A percentile compares a stretch with the other conserved stretches of the same genome.
Conservation (phyloP, 441 rosid genomes). For the Adansonia gregorii region DNA sequence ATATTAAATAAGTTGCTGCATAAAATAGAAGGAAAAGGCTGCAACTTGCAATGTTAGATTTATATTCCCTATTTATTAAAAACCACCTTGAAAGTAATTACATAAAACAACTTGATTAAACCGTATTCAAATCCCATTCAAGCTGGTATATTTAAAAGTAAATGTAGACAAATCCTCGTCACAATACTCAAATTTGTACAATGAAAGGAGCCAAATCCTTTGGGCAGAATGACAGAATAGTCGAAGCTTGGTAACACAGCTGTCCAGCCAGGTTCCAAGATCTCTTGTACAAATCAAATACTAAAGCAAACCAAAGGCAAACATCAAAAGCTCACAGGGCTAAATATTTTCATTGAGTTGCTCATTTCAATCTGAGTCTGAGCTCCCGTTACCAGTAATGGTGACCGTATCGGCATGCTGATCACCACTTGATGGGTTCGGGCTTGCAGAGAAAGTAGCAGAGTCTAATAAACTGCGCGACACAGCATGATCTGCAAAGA, state of each 20-base stretch:
- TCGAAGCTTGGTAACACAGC: background rate
- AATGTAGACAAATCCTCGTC: no score
- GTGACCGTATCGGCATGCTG: background rate
- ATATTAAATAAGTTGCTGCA: no score
- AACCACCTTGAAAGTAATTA: no score
- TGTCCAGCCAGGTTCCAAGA: conserved; percentile 11
- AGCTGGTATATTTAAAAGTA: no score
- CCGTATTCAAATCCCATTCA: no score
- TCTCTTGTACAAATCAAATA: conserved; percentile 1
- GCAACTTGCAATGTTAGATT: no score
- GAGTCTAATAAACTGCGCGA: background rate
- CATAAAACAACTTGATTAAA: no score
- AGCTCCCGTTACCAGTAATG: background rate
- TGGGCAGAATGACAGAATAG: background rate
- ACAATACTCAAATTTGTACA: background rate
- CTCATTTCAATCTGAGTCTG: conserved; percentile 4
- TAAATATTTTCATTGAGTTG: conserved; percentile 3
- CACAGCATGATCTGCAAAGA: conserved; percentile 23
- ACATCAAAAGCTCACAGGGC: background rate
- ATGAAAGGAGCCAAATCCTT: background rate
- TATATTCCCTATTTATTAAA: no score
- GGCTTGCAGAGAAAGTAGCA: background rate
- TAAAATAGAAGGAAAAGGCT: no score
- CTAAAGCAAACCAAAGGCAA: background rate
- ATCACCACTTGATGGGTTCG: conserved; percentile 1